Evolutionary conservation across 108 stramenopile species (phyloP).

Genomic region (Cyclotella cryptica): DNA sequence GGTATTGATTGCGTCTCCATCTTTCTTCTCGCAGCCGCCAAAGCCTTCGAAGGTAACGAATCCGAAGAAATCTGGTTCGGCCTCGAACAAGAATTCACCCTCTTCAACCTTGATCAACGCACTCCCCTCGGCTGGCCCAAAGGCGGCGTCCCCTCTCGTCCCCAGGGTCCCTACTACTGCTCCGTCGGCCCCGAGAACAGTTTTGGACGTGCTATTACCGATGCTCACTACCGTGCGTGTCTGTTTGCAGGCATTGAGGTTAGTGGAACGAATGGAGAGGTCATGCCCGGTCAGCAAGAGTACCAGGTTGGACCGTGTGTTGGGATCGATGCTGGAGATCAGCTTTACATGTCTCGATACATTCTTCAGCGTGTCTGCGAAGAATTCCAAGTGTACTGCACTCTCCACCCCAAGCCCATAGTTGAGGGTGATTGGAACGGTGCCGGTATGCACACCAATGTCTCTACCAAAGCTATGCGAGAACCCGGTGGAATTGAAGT

Average conservation of each 20-base stretch:
- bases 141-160: slow-evolving; percentile 83
- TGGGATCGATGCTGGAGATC: slow-evolving; percentile 98
- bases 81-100: slow-evolving; percentile 98
- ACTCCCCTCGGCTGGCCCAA: slow-evolving; percentile 98
- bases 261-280: slow-evolving; percentile 97
- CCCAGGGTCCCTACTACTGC: slow-evolving; percentile 99
- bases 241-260: slow-evolving; percentile 95
- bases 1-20: neutral
- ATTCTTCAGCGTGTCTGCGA: slow-evolving; percentile 97
- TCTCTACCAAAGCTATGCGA: slow-evolving; percentile 96
- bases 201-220: slow-evolving; percentile 94
- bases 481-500: slow-evolving; percentile 91
- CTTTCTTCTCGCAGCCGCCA: slow-evolving; percentile 53
- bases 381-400: slow-evolving; percentile 96
- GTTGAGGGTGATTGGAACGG: slow-evolving; percentile 99
- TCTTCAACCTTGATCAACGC: slow-evolving; percentile 91
- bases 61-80: slow-evolving; percentile 93
- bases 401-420: slow-evolving; percentile 98
- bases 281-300: slow-evolving; percentile 99
- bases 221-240: slow-evolving; percentile 95
- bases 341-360: slow-evolving; percentile 97
- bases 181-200: slow-evolving; percentile 93
- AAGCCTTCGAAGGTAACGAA: slow-evolving; percentile 82
- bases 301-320: slow-evolving; percentile 98
- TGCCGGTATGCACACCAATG: slow-evolving; percentile 98